Conservation (phyloP, 768 basidiomycete genomes). For the Trametes coccinea region DNA sequence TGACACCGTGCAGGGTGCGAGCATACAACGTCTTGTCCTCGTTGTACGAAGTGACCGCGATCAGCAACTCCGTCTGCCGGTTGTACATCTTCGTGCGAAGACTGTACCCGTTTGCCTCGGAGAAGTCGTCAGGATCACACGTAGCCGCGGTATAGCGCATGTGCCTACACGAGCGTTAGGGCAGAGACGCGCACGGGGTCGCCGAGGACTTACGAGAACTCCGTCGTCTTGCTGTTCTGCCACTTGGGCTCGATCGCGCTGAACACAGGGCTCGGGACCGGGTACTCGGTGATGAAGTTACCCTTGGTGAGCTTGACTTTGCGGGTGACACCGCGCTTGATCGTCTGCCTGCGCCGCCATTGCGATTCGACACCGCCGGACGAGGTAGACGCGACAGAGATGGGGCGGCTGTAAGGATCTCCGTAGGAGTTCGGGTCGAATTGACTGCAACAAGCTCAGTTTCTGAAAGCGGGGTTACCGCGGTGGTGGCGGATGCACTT, state of each 20-base stretch:
- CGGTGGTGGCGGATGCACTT: constrained; percentile 32
- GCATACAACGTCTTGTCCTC: constrained; percentile 92
- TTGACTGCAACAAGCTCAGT: constrained; percentile 19
- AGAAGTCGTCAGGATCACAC: constrained; percentile 88
- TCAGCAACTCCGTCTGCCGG: constrained; percentile 89
- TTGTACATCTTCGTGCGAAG: constrained; percentile 83
- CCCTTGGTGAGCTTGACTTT: constrained; percentile 93
- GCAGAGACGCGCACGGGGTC: not conserved
- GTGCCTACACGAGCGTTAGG: constrained; percentile 48
- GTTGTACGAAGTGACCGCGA: constrained; percentile 93
- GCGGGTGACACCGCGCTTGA: constrained; percentile 91
- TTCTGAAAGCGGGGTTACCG: not conserved
- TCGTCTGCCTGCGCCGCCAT: constrained; percentile 80
- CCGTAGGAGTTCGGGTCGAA: constrained; percentile 63
- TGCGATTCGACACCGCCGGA: constrained; percentile 39
- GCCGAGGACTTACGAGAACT: constrained; percentile 75
- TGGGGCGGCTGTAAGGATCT: constrained; percentile 63
- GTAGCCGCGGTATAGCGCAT: constrained; percentile 95
- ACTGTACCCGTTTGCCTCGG: constrained; percentile 76
- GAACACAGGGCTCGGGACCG: constrained; percentile 80
- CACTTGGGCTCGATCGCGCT: constrained; percentile 84
- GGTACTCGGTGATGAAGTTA: constrained; percentile 89
- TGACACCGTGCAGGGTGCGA: constrained; percentile 91
- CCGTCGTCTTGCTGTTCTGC: constrained; percentile 69
- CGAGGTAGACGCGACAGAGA: constrained; percentile 37